phyloP scores from a whole-genome alignment of 1,284 basidiomycete genomes.

The Psilocybe mexicana region DNA sequence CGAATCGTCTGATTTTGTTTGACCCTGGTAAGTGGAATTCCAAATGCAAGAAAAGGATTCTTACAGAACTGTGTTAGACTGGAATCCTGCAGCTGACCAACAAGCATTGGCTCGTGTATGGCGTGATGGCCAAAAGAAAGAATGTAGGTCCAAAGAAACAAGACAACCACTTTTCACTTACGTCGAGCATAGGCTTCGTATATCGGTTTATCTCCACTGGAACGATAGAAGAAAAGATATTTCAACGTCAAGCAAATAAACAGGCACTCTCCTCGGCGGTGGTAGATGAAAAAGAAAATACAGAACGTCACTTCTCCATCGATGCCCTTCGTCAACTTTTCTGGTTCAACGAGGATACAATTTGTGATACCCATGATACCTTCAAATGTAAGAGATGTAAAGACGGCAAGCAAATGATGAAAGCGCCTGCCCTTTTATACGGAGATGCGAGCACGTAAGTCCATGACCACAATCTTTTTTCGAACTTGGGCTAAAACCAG shows the following conservation, averaged over 20 bases:
- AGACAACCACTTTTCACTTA: neutral
- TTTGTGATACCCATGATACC: constrained; percentile 95
- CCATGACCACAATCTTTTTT: neutral
- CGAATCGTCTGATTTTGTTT: constrained; percentile 93
- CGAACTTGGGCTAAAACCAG: neutral
- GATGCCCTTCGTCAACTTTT: constrained; percentile 92
- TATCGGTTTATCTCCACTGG: constrained; percentile 98
- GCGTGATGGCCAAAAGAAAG: constrained; percentile 99
- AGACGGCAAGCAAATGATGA: constrained; percentile 82
- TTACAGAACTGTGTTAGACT: constrained; percentile 56
- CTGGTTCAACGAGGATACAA: constrained; percentile 85
- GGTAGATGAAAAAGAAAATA: constrained; percentile 96
- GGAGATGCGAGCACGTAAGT: constrained; percentile 97
- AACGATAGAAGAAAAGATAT: constrained; percentile 99
- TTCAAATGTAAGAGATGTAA: constrained; percentile 98
- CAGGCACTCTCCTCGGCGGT: constrained; percentile 97
- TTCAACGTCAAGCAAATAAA: constrained; percentile 94
- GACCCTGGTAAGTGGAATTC: constrained; percentile 75
- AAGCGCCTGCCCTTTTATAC: constrained; percentile 87
- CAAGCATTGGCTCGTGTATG: constrained; percentile 98
- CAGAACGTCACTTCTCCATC: constrained; percentile 93
- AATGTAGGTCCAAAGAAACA: constrained; percentile 59
- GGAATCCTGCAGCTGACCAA: constrained; percentile 99
- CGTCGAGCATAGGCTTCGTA: constrained; percentile 75
- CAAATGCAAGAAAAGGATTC: neutral